Evolutionary conservation across 179 eudicot species (phyloP).

Genomic region (Gypsophila paniculata): DNA sequence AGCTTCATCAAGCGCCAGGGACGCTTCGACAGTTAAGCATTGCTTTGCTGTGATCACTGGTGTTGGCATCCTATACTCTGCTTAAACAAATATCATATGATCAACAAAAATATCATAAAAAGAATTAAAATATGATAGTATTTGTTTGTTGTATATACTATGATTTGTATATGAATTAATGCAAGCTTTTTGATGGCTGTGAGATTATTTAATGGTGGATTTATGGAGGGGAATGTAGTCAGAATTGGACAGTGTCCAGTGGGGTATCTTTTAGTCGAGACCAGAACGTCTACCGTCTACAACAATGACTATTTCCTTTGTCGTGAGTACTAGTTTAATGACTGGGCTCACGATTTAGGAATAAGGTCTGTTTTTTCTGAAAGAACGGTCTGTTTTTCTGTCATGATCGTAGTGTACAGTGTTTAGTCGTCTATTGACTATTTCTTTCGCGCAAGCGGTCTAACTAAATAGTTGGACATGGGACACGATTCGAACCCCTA

Average conservation of each 20-base stretch:
- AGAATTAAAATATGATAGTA: not conserved
- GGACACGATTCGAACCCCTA: no score
- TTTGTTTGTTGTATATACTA: not conserved
- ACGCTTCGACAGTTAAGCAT: constrained; percentile 70
- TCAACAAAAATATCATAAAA: not conserved
- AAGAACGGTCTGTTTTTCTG: no score
- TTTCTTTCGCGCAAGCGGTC: no score
- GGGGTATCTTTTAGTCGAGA: constrained; percentile 7
- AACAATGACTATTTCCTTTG: no score
- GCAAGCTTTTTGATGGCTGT: not conserved
- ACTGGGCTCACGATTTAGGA: no score
- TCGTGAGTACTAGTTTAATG: no score
- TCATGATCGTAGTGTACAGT: no score
- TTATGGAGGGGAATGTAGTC: constrained; percentile 20
- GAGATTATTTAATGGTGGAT: constrained; percentile 12
- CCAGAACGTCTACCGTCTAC: no score
- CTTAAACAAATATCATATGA: constrained; percentile 14
- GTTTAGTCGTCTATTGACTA: no score
- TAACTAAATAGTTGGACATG: no score
- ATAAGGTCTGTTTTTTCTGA: no score
- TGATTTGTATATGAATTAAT: not conserved
- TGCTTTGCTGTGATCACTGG: constrained; percentile 68
- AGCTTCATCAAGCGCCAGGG: constrained; percentile 70
- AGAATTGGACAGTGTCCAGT: constrained; percentile 26
- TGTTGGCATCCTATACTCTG: constrained; percentile 78